Percentiles rank a stretch among this genome's conserved stretches.
Evolutionary conservation across 495 filamentous ascomycete species (phyloP).

Genomic region (Aspergillus sclerotioniger): DNA sequence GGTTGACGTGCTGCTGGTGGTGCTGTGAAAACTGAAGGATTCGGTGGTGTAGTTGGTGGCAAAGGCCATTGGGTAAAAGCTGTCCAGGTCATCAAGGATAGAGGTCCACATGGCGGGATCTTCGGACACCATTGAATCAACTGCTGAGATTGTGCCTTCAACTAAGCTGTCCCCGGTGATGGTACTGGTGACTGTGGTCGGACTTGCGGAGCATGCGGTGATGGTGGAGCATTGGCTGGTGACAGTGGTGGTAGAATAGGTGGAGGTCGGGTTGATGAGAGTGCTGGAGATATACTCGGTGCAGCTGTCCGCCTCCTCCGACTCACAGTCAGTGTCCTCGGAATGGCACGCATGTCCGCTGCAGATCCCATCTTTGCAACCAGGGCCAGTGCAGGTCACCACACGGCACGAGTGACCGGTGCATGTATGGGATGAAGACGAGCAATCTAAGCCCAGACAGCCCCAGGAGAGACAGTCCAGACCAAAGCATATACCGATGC

Average conservation of each 20-base stretch:
- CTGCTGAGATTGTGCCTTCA: neutral
- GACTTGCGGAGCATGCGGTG: slow-evolving; percentile 7
- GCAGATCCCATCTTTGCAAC: slow-evolving; percentile 9
- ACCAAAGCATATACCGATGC: slow-evolving; percentile 2
- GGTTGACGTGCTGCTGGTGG: slow-evolving; percentile 3
- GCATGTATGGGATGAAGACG: neutral
- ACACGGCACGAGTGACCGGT: slow-evolving; percentile 1
- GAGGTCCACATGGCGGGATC: neutral
- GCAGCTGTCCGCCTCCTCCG: slow-evolving; percentile 7
- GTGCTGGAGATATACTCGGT: slow-evolving; percentile 11
- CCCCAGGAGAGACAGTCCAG: slow-evolving; percentile 3
- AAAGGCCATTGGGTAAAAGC: neutral
- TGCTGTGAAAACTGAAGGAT: neutral
- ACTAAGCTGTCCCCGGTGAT: neutral
- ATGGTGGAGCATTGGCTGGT: slow-evolving; percentile 9
- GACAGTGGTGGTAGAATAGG: slow-evolving; percentile 4
- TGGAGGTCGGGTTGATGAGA: neutral
- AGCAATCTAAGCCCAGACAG: slow-evolving; percentile 6
- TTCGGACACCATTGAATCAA: neutral
- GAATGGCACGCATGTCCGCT: slow-evolving; percentile 5
- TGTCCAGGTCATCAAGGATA: neutral
- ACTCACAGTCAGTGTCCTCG: slow-evolving; percentile 18
- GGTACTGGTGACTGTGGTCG: slow-evolving; percentile 6
- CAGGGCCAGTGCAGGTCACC: slow-evolving; percentile 4
- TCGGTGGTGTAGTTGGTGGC: neutral